phyloP scores from a whole-genome alignment of 805 yeast species.

The Ogataea philodendri region DNA sequence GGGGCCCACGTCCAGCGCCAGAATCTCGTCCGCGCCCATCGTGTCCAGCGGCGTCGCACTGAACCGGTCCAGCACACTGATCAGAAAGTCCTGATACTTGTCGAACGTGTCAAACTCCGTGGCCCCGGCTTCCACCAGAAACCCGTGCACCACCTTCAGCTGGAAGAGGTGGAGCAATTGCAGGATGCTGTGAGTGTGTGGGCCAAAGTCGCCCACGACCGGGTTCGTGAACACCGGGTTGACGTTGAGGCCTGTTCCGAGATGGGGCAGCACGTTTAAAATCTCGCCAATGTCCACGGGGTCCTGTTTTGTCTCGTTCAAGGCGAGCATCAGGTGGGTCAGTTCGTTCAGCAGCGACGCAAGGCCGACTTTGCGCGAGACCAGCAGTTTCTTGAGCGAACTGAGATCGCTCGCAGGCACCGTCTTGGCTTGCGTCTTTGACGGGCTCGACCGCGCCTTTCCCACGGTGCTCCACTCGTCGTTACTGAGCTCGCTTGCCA shows the following conservation, averaged over 20 bases:
- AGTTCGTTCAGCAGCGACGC: conserved; percentile 46
- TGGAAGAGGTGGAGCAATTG: conserved; percentile 25
- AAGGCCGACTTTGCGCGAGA: conserved; percentile 29
- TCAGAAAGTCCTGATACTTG: conserved; percentile 30
- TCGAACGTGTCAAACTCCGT: conserved; percentile 27
- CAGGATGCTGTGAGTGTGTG: conserved; percentile 20
- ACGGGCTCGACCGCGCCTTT: conserved; percentile 1
- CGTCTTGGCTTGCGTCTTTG: background rate
- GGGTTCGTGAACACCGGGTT: conserved; percentile 62
- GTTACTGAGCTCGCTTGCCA: conserved; percentile 40
- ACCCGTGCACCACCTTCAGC: conserved; percentile 69
- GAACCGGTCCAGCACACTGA: conserved; percentile 20
- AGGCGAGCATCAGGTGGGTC: conserved; percentile 43
- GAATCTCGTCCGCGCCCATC: conserved; percentile 7
- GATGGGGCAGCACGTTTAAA: conserved; percentile 55
- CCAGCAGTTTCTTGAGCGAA: conserved; percentile 26
- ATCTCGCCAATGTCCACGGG: conserved; percentile 36
- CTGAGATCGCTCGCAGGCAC: conserved; percentile 12
- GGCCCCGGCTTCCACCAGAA: conserved; percentile 32
- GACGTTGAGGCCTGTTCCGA: conserved; percentile 69
- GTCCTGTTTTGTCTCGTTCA: conserved; percentile 31
- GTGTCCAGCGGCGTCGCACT: conserved; percentile 10
- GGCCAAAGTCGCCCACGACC: conserved; percentile 23
- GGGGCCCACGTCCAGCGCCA: conserved; percentile 4
- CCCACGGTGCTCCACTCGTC: conserved; percentile 26